phyloP scores from a whole-genome alignment of 306 rosid genomes.

The Vigna unguiculata region DNA sequence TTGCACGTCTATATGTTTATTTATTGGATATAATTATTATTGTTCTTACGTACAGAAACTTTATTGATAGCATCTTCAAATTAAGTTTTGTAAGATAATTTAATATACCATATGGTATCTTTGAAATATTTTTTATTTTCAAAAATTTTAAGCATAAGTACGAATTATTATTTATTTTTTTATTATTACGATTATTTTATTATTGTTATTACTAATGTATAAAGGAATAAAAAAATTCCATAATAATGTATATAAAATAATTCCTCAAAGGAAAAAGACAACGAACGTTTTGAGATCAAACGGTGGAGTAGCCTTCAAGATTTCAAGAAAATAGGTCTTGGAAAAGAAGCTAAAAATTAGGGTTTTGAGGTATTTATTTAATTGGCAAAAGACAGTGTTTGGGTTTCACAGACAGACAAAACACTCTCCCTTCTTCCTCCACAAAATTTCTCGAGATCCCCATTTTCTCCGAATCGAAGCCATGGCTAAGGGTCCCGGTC shows the following conservation, averaged over 20 bases:
- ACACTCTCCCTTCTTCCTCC: background rate
- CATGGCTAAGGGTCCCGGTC: constrained; percentile 97
- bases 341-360: constrained; percentile 48
- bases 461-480: constrained; percentile 39
- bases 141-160: too few species aligned
- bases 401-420: constrained; percentile 14
- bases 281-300: constrained; percentile 38
- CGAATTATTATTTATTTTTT: too few species aligned
- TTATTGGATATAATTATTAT: too few species aligned
- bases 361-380: constrained; percentile 47
- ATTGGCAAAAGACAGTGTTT: constrained; percentile 10
- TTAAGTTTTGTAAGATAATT: too few species aligned
- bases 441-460: constrained; percentile 36
- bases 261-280: background rate
- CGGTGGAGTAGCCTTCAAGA: constrained; percentile 41
- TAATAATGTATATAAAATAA: background rate
- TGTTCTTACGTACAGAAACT: too few species aligned
- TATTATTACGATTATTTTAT: too few species aligned
- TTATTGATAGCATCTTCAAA: too few species aligned
- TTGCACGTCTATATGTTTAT: too few species aligned
- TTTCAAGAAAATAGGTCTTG: constrained; percentile 8
- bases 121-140: too few species aligned
- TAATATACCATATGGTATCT: too few species aligned
- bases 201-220: background rate
- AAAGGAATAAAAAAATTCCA: background rate